Conservation (phyloP, 345 rosid genomes). For the Durio zibethinus region DNA sequence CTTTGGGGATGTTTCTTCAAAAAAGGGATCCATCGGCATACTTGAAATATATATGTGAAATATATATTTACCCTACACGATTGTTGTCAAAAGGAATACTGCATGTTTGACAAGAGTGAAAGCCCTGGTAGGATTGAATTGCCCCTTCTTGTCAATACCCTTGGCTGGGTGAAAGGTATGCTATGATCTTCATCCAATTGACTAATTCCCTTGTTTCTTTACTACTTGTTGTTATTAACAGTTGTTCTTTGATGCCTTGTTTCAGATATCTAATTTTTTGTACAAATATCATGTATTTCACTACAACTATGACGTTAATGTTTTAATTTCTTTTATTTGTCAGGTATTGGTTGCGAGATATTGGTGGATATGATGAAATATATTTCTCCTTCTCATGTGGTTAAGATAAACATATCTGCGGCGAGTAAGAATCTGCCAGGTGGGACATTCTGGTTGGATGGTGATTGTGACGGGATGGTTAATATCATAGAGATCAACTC, state of each 20-base stretch:
- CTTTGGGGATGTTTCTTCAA: slow-evolving; percentile 87
- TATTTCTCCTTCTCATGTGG: slow-evolving; percentile 74
- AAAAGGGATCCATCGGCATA: slow-evolving; percentile 76
- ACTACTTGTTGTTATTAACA: neutral
- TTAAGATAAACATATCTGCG: slow-evolving; percentile 74
- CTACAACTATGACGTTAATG: neutral
- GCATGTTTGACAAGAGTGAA: slow-evolving; percentile 29
- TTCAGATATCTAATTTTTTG: neutral
- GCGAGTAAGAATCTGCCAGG: slow-evolving; percentile 71
- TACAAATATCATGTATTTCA: neutral
- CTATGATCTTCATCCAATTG: slow-evolving; percentile 2
- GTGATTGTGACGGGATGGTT: slow-evolving; percentile 30
- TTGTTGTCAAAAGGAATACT: slow-evolving; percentile 52
- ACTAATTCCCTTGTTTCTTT: neutral
- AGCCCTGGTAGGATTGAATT: slow-evolving; percentile 37
- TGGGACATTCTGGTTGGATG: slow-evolving; percentile 76
- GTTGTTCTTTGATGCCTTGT: slow-evolving; percentile 1
- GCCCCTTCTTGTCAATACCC: slow-evolving; percentile 86
- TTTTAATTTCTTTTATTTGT: slow-evolving; percentile 7
- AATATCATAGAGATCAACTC: slow-evolving; percentile 69
- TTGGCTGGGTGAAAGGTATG: slow-evolving; percentile 98
- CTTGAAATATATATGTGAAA: slow-evolving; percentile 58
- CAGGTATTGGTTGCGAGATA: slow-evolving; percentile 89
- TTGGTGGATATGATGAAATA: slow-evolving; percentile 70
- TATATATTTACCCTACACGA: slow-evolving; percentile 53